phyloP scores from a whole-genome alignment of 257 asterid species.

The Nicotiana benthamiana region DNA sequence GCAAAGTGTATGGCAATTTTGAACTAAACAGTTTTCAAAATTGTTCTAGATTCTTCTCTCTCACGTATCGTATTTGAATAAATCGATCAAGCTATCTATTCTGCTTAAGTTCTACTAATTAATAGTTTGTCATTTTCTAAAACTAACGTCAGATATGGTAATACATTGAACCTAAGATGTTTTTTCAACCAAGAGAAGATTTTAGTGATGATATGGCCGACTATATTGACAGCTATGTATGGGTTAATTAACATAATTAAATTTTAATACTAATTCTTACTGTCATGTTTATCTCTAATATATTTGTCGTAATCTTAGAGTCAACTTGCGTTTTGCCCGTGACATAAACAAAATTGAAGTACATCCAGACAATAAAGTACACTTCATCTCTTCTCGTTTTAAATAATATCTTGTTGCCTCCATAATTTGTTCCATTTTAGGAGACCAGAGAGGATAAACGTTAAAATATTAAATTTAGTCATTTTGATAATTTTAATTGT shows the following conservation, averaged over 20 bases:
- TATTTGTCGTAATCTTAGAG: background rate
- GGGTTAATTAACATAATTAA: background rate
- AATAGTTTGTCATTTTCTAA: background rate
- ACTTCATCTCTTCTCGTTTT: background rate
- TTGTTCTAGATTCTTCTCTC: no score
- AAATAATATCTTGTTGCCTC: background rate
- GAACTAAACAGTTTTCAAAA: no score
- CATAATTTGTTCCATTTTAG: background rate
- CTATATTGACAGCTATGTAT: conserved; percentile 1
- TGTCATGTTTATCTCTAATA: background rate
- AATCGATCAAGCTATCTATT: no score
- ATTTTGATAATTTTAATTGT: no score
- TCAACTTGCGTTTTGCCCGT: conserved; percentile 5
- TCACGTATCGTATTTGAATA: no score
- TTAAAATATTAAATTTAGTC: background rate
- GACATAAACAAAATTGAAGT: conserved; percentile 8
- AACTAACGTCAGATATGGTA: background rate
- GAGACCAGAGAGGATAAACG: background rate
- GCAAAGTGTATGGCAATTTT: no score
- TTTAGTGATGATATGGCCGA: conserved; percentile 4
- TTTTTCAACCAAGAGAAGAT: background rate
- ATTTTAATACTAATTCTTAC: background rate
- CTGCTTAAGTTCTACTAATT: background rate
- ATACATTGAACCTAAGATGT: background rate
- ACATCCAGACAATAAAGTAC: background rate